A percentile compares a stretch with the other conserved stretches of the same genome.
These are phyloP conservation scores for Solanum piurae DNA, from an alignment of 257 asterid genomes.

Conservation along the genomic window DNA sequence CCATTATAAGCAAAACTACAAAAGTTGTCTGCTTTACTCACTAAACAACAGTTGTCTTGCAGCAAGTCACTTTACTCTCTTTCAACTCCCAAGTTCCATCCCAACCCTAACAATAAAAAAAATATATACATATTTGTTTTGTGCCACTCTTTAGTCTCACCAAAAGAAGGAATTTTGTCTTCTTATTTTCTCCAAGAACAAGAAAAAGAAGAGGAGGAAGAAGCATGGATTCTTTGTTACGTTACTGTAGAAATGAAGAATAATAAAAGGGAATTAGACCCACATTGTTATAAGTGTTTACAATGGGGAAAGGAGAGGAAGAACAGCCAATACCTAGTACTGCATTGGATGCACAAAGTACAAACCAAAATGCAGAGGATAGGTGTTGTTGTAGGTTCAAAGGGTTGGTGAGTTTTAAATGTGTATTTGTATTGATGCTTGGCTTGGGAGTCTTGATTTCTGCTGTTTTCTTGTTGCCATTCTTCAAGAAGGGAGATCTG, in stretches of 20 bases:
- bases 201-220: neutral
- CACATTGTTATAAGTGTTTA: conserved; percentile 39
- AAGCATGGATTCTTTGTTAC: conserved; percentile 21
- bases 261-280: conserved; percentile 17
- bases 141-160: conserved; percentile 29
- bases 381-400: conserved; percentile 22
- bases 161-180: neutral
- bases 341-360: conserved; percentile 36
- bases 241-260: conserved; percentile 32
- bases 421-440: conserved; percentile 47
- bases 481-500: conserved; percentile 37
- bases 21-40: neutral
- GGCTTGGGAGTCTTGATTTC: conserved; percentile 57
- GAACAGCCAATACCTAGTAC: conserved; percentile 28
- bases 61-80: neutral
- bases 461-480: conserved; percentile 70
- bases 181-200: conserved; percentile 2
- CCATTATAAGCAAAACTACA: neutral
- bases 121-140: conserved; percentile 2
- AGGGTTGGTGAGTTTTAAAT: conserved; percentile 43
- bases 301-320: conserved; percentile 76
- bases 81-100: neutral
- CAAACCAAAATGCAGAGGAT: conserved; percentile 23
- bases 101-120: neutral
- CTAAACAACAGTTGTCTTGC: neutral